These are phyloP conservation scores for Achaetomiella virescens DNA, from an alignment of 495 filamentous ascomycete genomes.

Conservation along the genomic window DNA sequence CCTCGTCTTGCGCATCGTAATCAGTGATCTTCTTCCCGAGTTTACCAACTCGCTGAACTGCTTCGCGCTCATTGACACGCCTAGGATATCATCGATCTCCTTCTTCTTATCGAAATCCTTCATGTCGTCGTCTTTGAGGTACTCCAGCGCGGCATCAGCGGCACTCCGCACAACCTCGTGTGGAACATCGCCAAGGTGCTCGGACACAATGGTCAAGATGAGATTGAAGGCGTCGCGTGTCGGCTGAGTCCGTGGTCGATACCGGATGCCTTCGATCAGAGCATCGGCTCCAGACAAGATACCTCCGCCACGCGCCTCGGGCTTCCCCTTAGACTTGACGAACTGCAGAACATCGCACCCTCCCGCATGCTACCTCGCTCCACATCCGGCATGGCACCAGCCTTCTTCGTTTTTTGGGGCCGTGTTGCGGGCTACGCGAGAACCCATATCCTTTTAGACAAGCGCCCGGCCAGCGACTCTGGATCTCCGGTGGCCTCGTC, in stretches of 20 bases:
- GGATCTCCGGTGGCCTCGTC: slow-evolving; percentile 97
- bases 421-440: slow-evolving; percentile 67
- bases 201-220: slow-evolving; percentile 83
- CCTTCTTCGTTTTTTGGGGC: slow-evolving; percentile 74
- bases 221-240: slow-evolving; percentile 95
- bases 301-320: slow-evolving; percentile 68
- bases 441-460: slow-evolving; percentile 95
- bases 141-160: slow-evolving; percentile 88
- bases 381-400: slow-evolving; percentile 56
- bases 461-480: slow-evolving; percentile 89
- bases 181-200: slow-evolving; percentile 85
- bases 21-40: slow-evolving; percentile 98
- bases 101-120: slow-evolving; percentile 99
- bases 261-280: slow-evolving; percentile 73
- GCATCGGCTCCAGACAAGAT: slow-evolving; percentile 82
- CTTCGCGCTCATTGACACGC: slow-evolving; percentile 72
- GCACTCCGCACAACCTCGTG: slow-evolving; percentile 89
- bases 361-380: slow-evolving; percentile 76
- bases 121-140: slow-evolving; percentile 87
- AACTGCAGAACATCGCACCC: slow-evolving; percentile 80
- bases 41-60: slow-evolving; percentile 97
- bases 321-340: slow-evolving; percentile 83
- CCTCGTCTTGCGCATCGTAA: slow-evolving; percentile 94
- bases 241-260: slow-evolving; percentile 83
- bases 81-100: slow-evolving; percentile 89